These are phyloP conservation scores for Suillus subalutaceus DNA, from an alignment of 768 basidiomycete species.

Conservation along the genomic window DNA sequence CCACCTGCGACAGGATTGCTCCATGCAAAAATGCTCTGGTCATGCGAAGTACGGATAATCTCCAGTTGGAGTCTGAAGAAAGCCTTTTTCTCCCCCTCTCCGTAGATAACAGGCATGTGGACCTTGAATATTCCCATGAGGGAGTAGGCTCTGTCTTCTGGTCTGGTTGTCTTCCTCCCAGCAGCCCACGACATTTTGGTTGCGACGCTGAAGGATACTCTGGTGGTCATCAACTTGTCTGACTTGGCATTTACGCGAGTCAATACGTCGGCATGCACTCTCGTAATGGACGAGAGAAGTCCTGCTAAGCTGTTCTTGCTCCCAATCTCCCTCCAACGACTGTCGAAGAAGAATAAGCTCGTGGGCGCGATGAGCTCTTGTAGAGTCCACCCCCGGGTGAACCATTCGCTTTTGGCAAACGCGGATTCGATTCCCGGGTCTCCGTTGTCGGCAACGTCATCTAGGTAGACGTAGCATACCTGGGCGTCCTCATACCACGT, in stretches of 20 bases:
- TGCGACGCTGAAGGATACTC: constrained; percentile 6
- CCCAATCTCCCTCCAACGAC: constrained; percentile 17
- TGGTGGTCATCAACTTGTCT: background rate
- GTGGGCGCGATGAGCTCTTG: constrained; percentile 19
- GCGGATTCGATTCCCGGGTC: background rate
- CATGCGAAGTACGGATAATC: constrained; percentile 14
- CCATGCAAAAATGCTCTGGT: constrained; percentile 18
- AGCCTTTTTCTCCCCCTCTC: constrained; percentile 26
- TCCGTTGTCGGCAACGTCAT: constrained; percentile 8
- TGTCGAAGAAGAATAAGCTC: constrained; percentile 16
- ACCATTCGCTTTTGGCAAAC: constrained; percentile 17
- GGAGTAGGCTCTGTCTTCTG: constrained; percentile 29
- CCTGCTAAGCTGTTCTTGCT: constrained; percentile 14
- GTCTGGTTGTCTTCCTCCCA: constrained; percentile 23
- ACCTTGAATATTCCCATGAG: constrained; percentile 26
- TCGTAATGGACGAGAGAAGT: constrained; percentile 3
- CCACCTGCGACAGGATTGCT: background rate
- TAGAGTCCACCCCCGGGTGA: constrained; percentile 17
- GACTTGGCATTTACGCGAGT: background rate
- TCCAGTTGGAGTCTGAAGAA: constrained; percentile 22
- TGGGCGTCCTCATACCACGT: constrained; percentile 19
- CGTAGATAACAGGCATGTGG: constrained; percentile 25
- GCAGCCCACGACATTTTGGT: constrained; percentile 23
- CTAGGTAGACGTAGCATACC: constrained; percentile 20
- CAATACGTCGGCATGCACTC: constrained; percentile 11